Base-by-base conservation (phyloP, 257 asterid genomes). In the Osmanthus fragrans region DNA sequence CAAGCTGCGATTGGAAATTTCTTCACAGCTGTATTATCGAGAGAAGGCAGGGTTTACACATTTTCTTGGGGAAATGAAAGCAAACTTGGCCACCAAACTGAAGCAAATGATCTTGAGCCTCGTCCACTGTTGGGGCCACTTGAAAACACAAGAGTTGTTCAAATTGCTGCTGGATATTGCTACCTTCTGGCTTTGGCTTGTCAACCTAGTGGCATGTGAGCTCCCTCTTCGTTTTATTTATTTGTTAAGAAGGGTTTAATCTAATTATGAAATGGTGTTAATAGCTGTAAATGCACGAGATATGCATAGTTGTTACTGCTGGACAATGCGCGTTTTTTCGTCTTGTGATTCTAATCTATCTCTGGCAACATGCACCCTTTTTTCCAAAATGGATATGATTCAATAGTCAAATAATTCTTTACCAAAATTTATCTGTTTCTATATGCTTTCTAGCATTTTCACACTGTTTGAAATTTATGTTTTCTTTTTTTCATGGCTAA, bases 81-180 rank as follows among this genome's bases (percentile, higher is more conserved):
- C 78, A 96, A 91, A 82, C 97, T 96, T 75, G 96, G 99, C 80
- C 99, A 96, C 75, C 95, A 90, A 79, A 94, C 97, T 0, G 97
- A 94, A 70, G 88, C 88, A 1, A 85, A 73, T 82, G 99, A 96
- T 72, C 70, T 89, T 64, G 96, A 92, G 80, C 99, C 99, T 4
- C 97, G 88, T 54, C 96, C 92, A 0, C 82, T 96, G 82, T 63
- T 91, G 84, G 99, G 98, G 74, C 85, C 90, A 8, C 98, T 96
- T 56, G 97, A 92, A 81, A 84, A 91, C 83, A 77, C 88, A 40
- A 97, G 97, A 0, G 98, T 94, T 25, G 98, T 94, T 82, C 99
- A 96, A 85, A 94, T 96, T 73, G 97, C 99, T n/a, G 98, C 99
- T 33, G 99, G 99, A 80, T 92, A 96, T 75, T 96, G 99, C 90